A percentile compares a stretch with the other conserved stretches of the same genome.
These are phyloP conservation scores for Mrakiaceae sp. DNA, from an alignment of 1,284 basidiomycete species.

Conservation along the genomic window DNA sequence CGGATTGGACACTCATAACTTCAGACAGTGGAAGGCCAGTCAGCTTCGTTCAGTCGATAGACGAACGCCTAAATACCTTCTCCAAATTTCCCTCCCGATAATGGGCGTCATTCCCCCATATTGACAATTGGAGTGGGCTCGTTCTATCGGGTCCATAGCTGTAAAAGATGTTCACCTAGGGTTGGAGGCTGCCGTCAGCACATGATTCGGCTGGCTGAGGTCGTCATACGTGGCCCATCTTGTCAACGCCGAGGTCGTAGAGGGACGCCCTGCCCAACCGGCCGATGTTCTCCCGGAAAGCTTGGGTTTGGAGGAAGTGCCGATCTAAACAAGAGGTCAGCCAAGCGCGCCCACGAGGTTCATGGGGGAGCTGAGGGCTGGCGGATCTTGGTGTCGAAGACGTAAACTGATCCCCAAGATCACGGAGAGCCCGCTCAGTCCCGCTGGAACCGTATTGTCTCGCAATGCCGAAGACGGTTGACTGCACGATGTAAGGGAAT, in stretches of 20 bases:
- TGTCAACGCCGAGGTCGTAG: neutral
- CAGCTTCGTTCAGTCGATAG: neutral
- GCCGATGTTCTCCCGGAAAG: neutral
- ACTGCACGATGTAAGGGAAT: too few species aligned
- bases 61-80: neutral
- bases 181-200: neutral
- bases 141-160: conserved; percentile 13
- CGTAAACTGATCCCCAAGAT: neutral
- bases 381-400: too few species aligned
- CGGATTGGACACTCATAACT: neutral
- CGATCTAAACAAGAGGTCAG: too few species aligned
- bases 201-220: neutral
- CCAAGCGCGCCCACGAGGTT: too few species aligned
- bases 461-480: neutral
- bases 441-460: neutral
- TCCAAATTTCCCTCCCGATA: conserved; percentile 15
- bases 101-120: conserved; percentile 10
- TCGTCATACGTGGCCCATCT: neutral
- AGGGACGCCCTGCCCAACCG: neutral
- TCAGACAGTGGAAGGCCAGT: neutral
- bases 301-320: neutral
- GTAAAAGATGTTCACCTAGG: conserved; percentile 12
- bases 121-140: neutral
- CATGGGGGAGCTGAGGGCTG: too few species aligned
- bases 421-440: neutral